Percentiles rank a stretch among this genome's conserved stretches.
Evolutionary conservation across 768 basidiomycete species (phyloP).

Genomic region (Hygrophoropsis aurantiaca): DNA sequence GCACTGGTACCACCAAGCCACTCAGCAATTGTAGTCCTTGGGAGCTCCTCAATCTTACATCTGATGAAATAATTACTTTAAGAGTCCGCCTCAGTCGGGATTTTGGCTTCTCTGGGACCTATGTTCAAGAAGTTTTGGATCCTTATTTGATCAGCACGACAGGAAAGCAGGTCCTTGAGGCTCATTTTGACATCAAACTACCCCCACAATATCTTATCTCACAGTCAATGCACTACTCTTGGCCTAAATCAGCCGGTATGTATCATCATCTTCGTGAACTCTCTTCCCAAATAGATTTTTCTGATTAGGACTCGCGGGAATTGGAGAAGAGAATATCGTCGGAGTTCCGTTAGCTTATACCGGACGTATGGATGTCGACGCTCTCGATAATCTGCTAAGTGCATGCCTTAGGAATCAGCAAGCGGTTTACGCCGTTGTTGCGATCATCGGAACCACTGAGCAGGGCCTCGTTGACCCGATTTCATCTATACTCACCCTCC

Average conservation of each 20-base stretch:
- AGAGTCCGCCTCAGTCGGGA: slow-evolving; percentile 30
- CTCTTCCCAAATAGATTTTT: background rate
- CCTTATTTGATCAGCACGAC: slow-evolving; percentile 36
- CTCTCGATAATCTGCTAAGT: slow-evolving; percentile 26
- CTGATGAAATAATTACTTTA: slow-evolving; percentile 34
- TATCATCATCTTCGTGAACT: slow-evolving; percentile 1
- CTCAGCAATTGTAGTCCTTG: slow-evolving; percentile 32
- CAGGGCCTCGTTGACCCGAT: slow-evolving; percentile 45
- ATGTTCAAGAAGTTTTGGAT: slow-evolving; percentile 28
- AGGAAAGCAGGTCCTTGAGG: slow-evolving; percentile 32
- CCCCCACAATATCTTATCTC: slow-evolving; percentile 26
- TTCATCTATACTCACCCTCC: slow-evolving; percentile 33
- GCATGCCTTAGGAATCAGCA: slow-evolving; percentile 28
- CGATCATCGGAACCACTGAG: slow-evolving; percentile 33
- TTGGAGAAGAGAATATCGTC: slow-evolving; percentile 40
- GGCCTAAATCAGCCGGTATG: slow-evolving; percentile 47
- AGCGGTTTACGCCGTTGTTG: slow-evolving; percentile 43
- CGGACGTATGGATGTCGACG: slow-evolving; percentile 34
- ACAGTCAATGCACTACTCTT: slow-evolving; percentile 42
- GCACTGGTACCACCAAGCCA: slow-evolving; percentile 20
- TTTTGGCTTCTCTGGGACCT: slow-evolving; percentile 33
- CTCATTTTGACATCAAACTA: slow-evolving; percentile 20
- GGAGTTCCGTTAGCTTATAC: slow-evolving; percentile 33
- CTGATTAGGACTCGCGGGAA: slow-evolving; percentile 40
- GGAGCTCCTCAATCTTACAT: slow-evolving; percentile 43